Evolutionary conservation across 2,329 filamentous ascomycete species (phyloP), one percentile per base, ranked within the genome.

Genomic region (Endothia cerciana): DNA sequence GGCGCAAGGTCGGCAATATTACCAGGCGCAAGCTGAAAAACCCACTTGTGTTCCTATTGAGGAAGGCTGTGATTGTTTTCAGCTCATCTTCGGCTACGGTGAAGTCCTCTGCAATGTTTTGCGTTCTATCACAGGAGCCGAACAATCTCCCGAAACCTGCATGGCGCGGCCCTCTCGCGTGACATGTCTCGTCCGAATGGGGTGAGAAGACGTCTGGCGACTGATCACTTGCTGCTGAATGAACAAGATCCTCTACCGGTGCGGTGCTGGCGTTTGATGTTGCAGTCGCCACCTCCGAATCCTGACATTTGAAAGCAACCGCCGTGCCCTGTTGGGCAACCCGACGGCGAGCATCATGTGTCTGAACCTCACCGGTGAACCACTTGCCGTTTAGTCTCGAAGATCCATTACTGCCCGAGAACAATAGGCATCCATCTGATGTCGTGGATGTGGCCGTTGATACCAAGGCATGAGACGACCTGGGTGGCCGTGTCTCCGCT

Each of bases 401-500:
- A 55, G 25, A 33, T 19, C 51, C 25, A 19, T 43, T 15, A 43
- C 41, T 17, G 41, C 41, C 41, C 41, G 15, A 43, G 13, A 43
- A 17, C 41, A 15, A 43, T 11, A 15, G 19, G 41, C 41, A 19
- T 43, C 15, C 41, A 17, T 15, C 41, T 15, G 41, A 15, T 43
- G 41, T 43, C 19, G 41, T n/a, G 5, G 19, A 43, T n/a, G 41
- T n/a, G 41, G 19, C 13, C 19, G 41, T 43, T 43, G 41, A 43
- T 43, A 58, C 33, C 36, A 58, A 22, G 55, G 33, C 55, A 43
- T 59, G 38, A 36, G 25, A 55, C 30, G 51, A 30, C n/a, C 30
- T 55, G 28, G 30, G n/a, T 33, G 30, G 19, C 51, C 30, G 51
- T n/a, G 30, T 33, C 57, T 59, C 57, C 36, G 57, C 38, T 59